Evolutionary conservation across 495 filamentous ascomycete species (phyloP), one percentile per base, ranked within the genome.

Genomic region (Trichocladium uniseriatum): DNA sequence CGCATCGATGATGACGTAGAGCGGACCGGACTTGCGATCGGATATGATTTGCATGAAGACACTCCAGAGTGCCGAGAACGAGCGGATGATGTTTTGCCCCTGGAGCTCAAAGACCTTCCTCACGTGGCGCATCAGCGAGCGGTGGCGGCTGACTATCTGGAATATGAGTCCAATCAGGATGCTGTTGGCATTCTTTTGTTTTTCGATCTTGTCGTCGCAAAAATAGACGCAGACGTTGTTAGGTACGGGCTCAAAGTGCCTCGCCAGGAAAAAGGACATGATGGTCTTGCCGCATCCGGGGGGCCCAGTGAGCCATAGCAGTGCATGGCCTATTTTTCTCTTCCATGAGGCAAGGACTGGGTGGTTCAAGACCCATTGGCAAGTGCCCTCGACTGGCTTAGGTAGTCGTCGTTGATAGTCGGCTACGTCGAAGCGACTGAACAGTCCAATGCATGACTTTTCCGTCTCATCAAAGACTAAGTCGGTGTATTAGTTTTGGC

Each of bases 261-360:
- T 45, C 5, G 40, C 35, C 31, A 54, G 37, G 46, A 51, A 54
- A 13, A 21, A 37, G 1, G 52, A 54, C 32, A 54, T 2, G 2
- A 45, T 28, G 2, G 59, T 62, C 22, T 62, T 62, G 4, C 59
- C 59, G 28, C 52, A 58, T 2, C 59, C 59, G 24, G 59, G 53
- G 45, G 56, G 45, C 11, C 59, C 59, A 38, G 45, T 59, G 1
- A 62, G 53, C 59, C 59, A 62, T 15, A 62, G 47, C 0, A 62
- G 44, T n/a, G 39, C 50, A 7, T 45, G 20, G 16, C 52, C 32
- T 1, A 48, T 16, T 32, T 51, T 24, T 6, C 8, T 13, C 27
- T 44, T 14, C 60, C 60, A 63, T 3, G 52, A 32, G n/a, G 16
- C 45, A 43, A 57, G 60, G 5, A 45, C 28, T 6, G 43, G 29